Base-by-base conservation (phyloP, 331 rosid genomes). In the Cydonia oblonga region DNA sequence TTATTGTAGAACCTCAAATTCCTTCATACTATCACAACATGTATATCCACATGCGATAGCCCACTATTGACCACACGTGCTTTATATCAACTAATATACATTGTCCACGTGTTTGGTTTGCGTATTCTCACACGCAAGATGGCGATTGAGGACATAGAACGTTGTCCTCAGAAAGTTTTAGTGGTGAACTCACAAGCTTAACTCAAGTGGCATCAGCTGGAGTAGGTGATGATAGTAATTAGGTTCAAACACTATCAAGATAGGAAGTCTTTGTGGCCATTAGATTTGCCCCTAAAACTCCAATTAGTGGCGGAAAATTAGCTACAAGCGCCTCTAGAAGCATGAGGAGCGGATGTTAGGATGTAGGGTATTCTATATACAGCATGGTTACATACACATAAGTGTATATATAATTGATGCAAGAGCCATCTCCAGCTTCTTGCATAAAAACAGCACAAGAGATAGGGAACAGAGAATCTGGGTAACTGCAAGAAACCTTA, bases 391-490 rank as follows among this genome's bases (percentile, higher is more conserved):
- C 53, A 46, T 46, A 15, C 53, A 46, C 53, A 46, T 44, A 15
- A 5, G n/a, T 46, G 19, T 10, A 63, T 38, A 38, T 38, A 38
- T 38, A 38, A 38, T 38, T 38, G 44, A 38, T 38, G 44, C 4
- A 38, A 38, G 44, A 38, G 44, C 44, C 44, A 10, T 38, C 44
- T 38, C 42, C 44, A 38, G 51, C 18, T 10, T 5, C 23, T 19
- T n/a, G 68, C 68, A n/a, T 64, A 72, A 60, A 59, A 11, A 16
- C 70, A 66, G 20, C 24, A 66, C 20, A 72, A 28, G 76, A 49
- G 76, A 69, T 56, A 71, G 78, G 62, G 87, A 73, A 88, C 86
- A 85, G 69, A 72, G 84, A 90, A 84, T 86, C 87, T 86, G 56
- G 87, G 82, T 54, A 81, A 84, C 82, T 82, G 84, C 77, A 83